phyloP scores from a whole-genome alignment of 768 basidiomycete species.

The Boletus rufocinnamomeus region DNA sequence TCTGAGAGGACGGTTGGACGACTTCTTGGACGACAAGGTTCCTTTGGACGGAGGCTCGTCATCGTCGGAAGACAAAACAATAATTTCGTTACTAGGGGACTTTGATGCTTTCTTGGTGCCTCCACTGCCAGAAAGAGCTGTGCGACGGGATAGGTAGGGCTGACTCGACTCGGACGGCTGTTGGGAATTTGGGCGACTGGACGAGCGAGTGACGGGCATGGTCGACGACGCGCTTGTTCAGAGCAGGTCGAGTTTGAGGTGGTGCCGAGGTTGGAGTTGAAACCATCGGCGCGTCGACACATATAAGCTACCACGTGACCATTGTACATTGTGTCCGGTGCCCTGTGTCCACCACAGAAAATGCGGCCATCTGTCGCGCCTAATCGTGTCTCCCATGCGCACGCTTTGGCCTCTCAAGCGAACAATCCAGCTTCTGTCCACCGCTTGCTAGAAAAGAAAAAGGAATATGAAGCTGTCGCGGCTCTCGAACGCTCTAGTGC shows the following conservation, averaged over 20 bases:
- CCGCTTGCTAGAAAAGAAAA: slow-evolving; percentile 75
- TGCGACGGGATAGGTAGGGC: slow-evolving; percentile 11
- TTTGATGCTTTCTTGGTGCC: slow-evolving; percentile 19
- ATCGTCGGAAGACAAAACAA: slow-evolving; percentile 39
- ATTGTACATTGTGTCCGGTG: not conserved
- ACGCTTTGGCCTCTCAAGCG: slow-evolving; percentile 37
- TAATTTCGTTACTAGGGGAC: slow-evolving; percentile 27
- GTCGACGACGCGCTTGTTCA: slow-evolving; percentile 1
- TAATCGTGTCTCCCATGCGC: slow-evolving; percentile 50
- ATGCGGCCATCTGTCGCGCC: slow-evolving; percentile 62
- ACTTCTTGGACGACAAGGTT: slow-evolving; percentile 15
- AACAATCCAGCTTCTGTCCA: slow-evolving; percentile 51
- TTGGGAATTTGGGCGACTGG: slow-evolving; percentile 22
- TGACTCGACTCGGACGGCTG: not conserved
- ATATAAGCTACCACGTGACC: slow-evolving; percentile 15
- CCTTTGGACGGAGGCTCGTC: slow-evolving; percentile 28
- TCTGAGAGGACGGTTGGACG: slow-evolving; percentile 7
- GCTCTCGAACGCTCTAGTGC: slow-evolving; percentile 68
- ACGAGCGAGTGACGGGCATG: slow-evolving; percentile 35
- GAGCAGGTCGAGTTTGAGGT: not conserved
- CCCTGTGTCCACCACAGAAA: not conserved
- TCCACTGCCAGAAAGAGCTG: slow-evolving; percentile 9
- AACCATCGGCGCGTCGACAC: slow-evolving; percentile 17
- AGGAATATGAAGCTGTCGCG: slow-evolving; percentile 73
- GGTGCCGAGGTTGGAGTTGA: not conserved